Base-by-base conservation (phyloP, 495 filamentous ascomycete species). In the Penicillium paxilli region DNA sequence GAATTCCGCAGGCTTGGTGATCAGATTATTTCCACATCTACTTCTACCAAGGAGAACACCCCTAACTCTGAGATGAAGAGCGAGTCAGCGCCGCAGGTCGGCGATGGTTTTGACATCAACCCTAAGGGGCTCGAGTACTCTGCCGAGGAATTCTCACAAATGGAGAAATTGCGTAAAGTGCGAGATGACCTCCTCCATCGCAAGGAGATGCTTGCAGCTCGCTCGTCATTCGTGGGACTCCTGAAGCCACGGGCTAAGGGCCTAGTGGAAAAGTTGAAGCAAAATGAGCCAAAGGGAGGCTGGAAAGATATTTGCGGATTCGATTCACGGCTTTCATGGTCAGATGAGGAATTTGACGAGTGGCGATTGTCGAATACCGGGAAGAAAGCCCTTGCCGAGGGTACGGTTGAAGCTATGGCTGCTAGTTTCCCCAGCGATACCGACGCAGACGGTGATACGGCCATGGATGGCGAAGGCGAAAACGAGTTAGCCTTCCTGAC, bases 11-110 rank as follows among this genome's bases (percentile, higher is more conserved):
- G 65, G 52, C 71, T 90, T 0, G 87, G 87, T 38, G 72, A 83
- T 40, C 65, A 62, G 21, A 74, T 79, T n/a, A 58, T 80, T 14
- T 67, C 74, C 4, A 66, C 71, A 24, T 70, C 76, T 14, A 66
- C 69, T 8, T 41, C 56, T 5, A 56, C 53, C 2, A 44, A 60
- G 1, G 52, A 60, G 10, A 54, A 53, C n/a, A 54, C 54, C 5
- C 25, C 49, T 6, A 47, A 49, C 9, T 24, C 24, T 3, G 51
- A 56, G 23, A 47, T 41, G 4, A 63, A 65, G 67, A 86, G 86
- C 65, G 84, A 91, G 60, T 81, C 79, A 30, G 86, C 88, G 70
- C 83, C 88, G 52, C 87, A 90, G 75, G 82, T 88, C 54, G 76
- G 86, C 68, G 90, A 90, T 62, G 86, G 63, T 7, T 54, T 74